A percentile compares a stretch with the other conserved stretches of the same genome.
phyloP scores from a whole-genome alignment of 148 eudicot species.

The Rhododendron simsii region DNA sequence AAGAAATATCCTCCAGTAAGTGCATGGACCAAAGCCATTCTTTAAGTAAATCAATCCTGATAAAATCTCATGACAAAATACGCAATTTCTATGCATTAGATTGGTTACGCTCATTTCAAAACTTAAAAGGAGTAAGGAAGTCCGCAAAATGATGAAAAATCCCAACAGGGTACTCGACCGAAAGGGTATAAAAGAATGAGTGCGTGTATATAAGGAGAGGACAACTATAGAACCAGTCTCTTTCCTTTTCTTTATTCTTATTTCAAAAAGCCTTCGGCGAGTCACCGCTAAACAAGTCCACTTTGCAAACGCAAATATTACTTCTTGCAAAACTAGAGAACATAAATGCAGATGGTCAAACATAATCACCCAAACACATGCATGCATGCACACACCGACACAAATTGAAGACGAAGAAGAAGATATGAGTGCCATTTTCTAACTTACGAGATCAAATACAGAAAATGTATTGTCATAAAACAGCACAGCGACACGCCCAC shows the following conservation, averaged over 20 bases:
- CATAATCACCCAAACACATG: not conserved
- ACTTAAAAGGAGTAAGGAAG: not conserved
- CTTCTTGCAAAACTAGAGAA: not conserved
- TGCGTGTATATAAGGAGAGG: not conserved
- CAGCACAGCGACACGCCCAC: constrained; percentile 90
- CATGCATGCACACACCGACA: not conserved
- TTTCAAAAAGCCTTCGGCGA: not conserved
- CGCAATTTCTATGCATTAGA: not conserved
- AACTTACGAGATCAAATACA: constrained; percentile 93
- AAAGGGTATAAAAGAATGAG: not conserved
- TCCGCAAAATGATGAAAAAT: not conserved
- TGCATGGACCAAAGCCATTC: not conserved
- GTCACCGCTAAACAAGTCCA: not conserved
- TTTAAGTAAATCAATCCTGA: not conserved
- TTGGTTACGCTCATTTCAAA: not conserved
- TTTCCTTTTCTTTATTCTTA: not conserved
- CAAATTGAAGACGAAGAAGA: constrained; percentile 2
- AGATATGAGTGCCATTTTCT: constrained; percentile 3
- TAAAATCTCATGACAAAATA: not conserved
- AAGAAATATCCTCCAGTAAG: not conserved
- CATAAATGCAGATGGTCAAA: not conserved
- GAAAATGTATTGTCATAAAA: constrained; percentile 89
- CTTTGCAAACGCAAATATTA: not conserved
- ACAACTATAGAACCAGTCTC: not conserved
- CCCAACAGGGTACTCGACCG: not conserved